Evolutionary conservation across 345 rosid species (phyloP).

Genomic region (Carallia pectinifolia): DNA sequence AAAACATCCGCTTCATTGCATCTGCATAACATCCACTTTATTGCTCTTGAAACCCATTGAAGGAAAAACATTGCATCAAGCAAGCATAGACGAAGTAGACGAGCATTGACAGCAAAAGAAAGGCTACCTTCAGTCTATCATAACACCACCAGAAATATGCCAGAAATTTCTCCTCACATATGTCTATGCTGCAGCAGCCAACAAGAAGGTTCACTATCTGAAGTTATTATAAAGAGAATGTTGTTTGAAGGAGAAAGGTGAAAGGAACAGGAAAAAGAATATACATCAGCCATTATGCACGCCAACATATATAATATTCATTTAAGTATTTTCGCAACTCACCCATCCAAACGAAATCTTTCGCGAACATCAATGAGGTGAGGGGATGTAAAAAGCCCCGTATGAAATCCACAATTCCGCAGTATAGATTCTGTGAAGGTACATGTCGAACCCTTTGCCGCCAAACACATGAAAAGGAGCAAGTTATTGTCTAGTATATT

Average conservation of each 20-base stretch:
- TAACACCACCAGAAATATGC: constrained; percentile 97
- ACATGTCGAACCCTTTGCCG: constrained; percentile 84
- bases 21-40: not conserved
- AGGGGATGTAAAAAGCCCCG: constrained; percentile 95
- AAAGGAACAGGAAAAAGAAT: not conserved
- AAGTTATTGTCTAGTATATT: no score
- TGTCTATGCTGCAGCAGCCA: constrained; percentile 63
- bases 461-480: not conserved
- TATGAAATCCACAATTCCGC: constrained; percentile 73
- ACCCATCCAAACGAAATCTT: constrained; percentile 90
- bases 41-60: not conserved
- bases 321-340: constrained; percentile 24
- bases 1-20: not conserved
- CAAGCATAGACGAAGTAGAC: not conserved
- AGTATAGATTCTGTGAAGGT: constrained; percentile 82
- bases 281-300: not conserved
- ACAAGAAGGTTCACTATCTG: constrained; percentile 11
- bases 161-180: constrained; percentile 79
- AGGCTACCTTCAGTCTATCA: constrained; percentile 71
- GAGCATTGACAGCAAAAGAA: not conserved
- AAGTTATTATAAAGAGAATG: not conserved
- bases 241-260: not conserved
- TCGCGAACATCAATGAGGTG: constrained; percentile 90
- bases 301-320: not conserved
- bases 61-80: not conserved